Evolutionary conservation across 768 basidiomycete species (phyloP).

Genomic region (Amylocystis lapponica): DNA sequence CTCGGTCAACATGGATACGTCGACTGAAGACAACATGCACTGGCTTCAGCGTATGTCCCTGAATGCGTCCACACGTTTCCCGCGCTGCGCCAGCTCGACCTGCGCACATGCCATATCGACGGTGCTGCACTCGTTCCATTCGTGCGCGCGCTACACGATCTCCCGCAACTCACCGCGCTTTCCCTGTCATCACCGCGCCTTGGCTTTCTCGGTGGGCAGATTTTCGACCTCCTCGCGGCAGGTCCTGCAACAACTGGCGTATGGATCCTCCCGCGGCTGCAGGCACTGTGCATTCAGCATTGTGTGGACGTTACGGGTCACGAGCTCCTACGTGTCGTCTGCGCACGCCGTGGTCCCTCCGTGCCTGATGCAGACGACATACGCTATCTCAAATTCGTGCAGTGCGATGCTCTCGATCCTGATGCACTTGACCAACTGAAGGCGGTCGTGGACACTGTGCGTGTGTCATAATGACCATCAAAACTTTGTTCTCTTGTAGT

Average conservation of each 20-base stretch:
- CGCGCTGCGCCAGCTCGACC: conserved; percentile 22
- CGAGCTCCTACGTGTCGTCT: conserved; percentile 22
- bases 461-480: conserved; percentile 11
- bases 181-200: conserved; percentile 22
- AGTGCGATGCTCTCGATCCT: conserved; percentile 20
- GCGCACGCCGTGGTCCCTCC: conserved; percentile 15
- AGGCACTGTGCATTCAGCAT: conserved; percentile 23
- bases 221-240: conserved; percentile 24
- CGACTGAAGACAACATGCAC: conserved; percentile 22
- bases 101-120: conserved; percentile 24
- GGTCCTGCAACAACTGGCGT: conserved; percentile 12
- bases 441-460: conserved; percentile 18
- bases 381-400: conserved; percentile 19
- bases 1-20: conserved; percentile 20
- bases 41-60: conserved; percentile 23
- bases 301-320: conserved; percentile 26
- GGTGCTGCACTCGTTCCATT: conserved; percentile 26
- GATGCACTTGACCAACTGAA: conserved; percentile 20
- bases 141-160: conserved; percentile 22
- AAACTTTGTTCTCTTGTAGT: too few relatives aligned
- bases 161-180: conserved; percentile 24
- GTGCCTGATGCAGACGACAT: conserved; percentile 17
- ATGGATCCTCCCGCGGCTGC: conserved; percentile 24
- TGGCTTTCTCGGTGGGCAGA: conserved; percentile 18
- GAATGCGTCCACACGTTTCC: conserved; percentile 14